Percentiles rank a stretch among this genome's conserved stretches.
phyloP scores from a whole-genome alignment of 306 rosid species.

The Acacia crassicarpa region DNA sequence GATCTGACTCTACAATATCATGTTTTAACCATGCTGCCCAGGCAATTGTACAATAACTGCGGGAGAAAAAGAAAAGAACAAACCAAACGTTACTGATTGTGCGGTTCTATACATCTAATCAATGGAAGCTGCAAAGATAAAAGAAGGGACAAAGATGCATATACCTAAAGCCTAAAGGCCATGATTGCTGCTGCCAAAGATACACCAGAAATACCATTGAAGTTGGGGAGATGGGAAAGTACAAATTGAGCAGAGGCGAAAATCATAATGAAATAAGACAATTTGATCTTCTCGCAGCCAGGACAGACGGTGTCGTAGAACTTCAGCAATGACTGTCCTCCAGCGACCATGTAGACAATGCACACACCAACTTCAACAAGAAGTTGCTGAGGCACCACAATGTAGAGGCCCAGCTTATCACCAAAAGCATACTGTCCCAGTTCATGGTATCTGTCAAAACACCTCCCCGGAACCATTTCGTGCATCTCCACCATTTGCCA shows the following conservation, averaged over 20 bases:
- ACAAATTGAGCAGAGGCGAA: constrained; percentile 77
- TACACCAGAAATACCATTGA: constrained; percentile 64
- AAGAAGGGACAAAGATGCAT: background rate
- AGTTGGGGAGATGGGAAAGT: constrained; percentile 80
- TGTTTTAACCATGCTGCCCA: constrained; percentile 63
- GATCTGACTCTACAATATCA: constrained; percentile 53
- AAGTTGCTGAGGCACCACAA: constrained; percentile 89
- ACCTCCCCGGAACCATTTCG: constrained; percentile 78
- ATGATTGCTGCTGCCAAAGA: constrained; percentile 79
- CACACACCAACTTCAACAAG: no score
- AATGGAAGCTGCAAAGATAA: background rate
- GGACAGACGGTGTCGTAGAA: constrained; percentile 50
- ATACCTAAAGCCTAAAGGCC: constrained; percentile 83
- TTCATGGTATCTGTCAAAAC: constrained; percentile 84
- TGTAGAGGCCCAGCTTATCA: constrained; percentile 72
- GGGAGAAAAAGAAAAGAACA: background rate
- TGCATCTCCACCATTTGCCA: constrained; percentile 96
- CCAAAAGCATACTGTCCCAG: constrained; percentile 85
- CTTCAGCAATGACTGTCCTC: constrained; percentile 69
- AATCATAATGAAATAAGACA: constrained; percentile 70
- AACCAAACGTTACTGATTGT: background rate
- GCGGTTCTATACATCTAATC: background rate
- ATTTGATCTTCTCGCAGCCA: constrained; percentile 42
- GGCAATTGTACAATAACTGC: constrained; percentile 86
- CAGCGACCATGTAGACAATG: constrained; percentile 78